Evolutionary conservation across 106 monocot genomes (phyloP), one percentile per base, ranked within the genome.

Genomic region (Acorus gramineus): DNA sequence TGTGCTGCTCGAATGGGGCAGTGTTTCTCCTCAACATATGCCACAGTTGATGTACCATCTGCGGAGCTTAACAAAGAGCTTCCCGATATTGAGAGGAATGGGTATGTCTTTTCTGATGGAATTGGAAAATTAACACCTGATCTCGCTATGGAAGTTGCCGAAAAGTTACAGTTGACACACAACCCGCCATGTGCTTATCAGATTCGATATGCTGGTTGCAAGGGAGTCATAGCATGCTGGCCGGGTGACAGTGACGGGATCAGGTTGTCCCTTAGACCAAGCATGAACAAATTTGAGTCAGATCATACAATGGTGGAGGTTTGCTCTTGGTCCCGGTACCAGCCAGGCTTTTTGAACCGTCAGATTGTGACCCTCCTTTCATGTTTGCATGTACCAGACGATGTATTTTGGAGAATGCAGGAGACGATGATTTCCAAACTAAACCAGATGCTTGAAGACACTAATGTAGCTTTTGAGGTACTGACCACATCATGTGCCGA

Each of bases 191-290:
- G 91, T 7, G 96, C 96, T 0, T 98, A 88, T 65, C 96, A 98
- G 49, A 98, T 92, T 7, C 64, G 88, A 4, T 88, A 74, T 74
- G 88, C 83, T 50, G 96, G 96, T 50, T 92, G 76, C 52, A 98
- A 98, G 55, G 96, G 96, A 12, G 96, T 98, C 8, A 63, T 98
- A 11, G 96, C 91, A 66, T 81, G 88, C 48, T 98, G 96, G 92
- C 88, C 87, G 2, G 74, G 75, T 57, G 66, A 69, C 60, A 56
- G 52, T 61, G 74, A 85, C 52, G 60, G 65, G 11, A 47, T 64
- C 43, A 58, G 65, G 56, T 78, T 95, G 11, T 85, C 74, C 11
- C 59, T 98, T 14, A 82, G 96, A 53, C 76, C 67, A 12, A 98
- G 91, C 77, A 98, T 98, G 96, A 75, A 79, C 55, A 98, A 98